Base-by-base conservation (phyloP, 768 basidiomycete species). In the Boletus subcaerulescens region DNA sequence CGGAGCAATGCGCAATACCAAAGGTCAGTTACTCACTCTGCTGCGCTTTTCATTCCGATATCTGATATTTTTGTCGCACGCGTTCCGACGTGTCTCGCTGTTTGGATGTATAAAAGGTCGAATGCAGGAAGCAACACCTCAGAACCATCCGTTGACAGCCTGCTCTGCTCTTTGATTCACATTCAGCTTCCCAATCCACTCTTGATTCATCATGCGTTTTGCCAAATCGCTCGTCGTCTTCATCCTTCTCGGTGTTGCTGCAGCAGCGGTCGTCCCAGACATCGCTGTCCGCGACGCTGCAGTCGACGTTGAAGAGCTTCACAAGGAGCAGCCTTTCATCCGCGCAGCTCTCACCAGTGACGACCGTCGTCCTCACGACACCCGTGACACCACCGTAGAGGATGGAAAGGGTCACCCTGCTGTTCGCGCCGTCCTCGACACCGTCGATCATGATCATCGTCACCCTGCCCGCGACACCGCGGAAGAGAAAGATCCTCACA, bases 131-230 rank as follows among this genome's bases (percentile, higher is more conserved):
- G 35, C 13, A 33, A 41, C 33, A 12, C 1, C 20, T 7, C 41
- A 49, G 47, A 17, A 20, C 10, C 18, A 41, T 41, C 50, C 12
- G 26, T 47, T 39, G 24, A 12, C 43, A 43, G 17, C 22, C 14
- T 14, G 17, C 12, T 13, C 47, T 33, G 35, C 33, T 36, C 40
- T 49, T 32, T 39, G 8, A 18, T 44, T 48, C 31, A 17, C 13
- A 20, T 5, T 33, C 26, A 22, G 1, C 9, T n/a, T 14, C 29
- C 39, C 14, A 39, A 10, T 5, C 38, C n/a, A 7, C 29, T 47
- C 42, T 13, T 38, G 20, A 1, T 29, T 50, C 48, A 55, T 55
- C 53, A 58, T 56, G 57, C 57, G 41, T 33, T 47, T 58, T 35
- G 14, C 41, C 24, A 42, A 50, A 10, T 51, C 57, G n/a, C 44